These are phyloP conservation scores for Suillus weaverae DNA, from an alignment of 768 basidiomycete species.

Conservation along the genomic window DNA sequence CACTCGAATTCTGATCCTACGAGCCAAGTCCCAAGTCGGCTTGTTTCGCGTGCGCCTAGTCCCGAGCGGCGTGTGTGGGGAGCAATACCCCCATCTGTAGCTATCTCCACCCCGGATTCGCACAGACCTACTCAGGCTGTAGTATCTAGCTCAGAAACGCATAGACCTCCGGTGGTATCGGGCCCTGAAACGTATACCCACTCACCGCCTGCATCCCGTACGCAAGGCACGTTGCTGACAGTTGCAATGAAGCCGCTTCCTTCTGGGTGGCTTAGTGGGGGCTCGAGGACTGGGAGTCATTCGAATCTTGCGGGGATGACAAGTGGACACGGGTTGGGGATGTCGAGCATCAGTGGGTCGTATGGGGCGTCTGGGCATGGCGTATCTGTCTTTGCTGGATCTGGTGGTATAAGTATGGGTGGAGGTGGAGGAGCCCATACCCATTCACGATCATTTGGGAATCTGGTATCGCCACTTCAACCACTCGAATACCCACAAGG, in stretches of 20 bases:
- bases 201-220: constrained; percentile 49
- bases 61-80: constrained; percentile 45
- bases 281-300: neutral
- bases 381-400: neutral
- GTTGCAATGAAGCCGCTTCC: constrained; percentile 66
- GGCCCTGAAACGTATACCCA: constrained; percentile 53
- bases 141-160: neutral
- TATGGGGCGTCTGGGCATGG: neutral
- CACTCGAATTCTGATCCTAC: constrained; percentile 29
- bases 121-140: neutral
- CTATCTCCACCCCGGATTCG: neutral
- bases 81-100: neutral
- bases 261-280: constrained; percentile 35
- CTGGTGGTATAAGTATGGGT: neutral
- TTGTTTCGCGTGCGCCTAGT: constrained; percentile 48
- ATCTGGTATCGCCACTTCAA: neutral
- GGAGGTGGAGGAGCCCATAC: neutral
- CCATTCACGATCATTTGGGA: neutral
- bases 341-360: neutral
- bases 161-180: constrained; percentile 8
- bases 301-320: neutral
- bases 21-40: constrained; percentile 28
- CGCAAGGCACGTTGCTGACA: constrained; percentile 51
- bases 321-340: neutral
- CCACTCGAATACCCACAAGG: neutral